Evolutionary conservation across 768 basidiomycete species (phyloP), one percentile per base, ranked within the genome.

Genomic region (Psilocybe cubensis): DNA sequence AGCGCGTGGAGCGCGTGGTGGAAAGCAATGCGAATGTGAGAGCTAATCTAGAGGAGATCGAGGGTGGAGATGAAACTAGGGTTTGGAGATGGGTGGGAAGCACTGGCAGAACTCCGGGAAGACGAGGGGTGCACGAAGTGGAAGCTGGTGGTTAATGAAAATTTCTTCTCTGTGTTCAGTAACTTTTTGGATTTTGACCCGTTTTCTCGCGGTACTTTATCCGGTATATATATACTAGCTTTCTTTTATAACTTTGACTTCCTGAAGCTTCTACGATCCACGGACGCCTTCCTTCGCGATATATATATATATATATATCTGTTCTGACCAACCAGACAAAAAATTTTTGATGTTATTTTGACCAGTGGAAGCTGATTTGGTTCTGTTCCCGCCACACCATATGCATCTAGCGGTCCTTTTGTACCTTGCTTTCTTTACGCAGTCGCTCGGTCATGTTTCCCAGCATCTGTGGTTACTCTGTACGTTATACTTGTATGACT

Each of bases 1-100:
- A 85, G 57, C 80, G 83, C 62, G 94, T 97, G 47, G 92, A 93
- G 70, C 83, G 80, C 52, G 76, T 94, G 48, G 94, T 97, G 3
- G 94, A 96, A 73, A 84, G 87, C 53, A 97, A 97, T 75, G 84
- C 92, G 27, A 97, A 97, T 72, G 91, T 97, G 41, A 83, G 92
- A 59, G 87, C 85, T 27, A 91, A 89, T 69, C 75, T 93, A 51
- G 91, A 91, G 72, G 94, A 96, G 71, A 83, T 91, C 45, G 80
- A 79, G 58, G 89, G 89, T 62, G 94, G 94, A 10, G 93, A 96
- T 72, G 92, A 94, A 74, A 80, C 87, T 73, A 84, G 92, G 62
- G 94, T 94, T 54, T 96, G 94, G 94, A 77, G 89, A 56, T 96
- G 94, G 94, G 84, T 93, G 27, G 94, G 94, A 62, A 77, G 70